phyloP scores from a whole-genome alignment of 768 basidiomycete species.

The Russula sp. region DNA sequence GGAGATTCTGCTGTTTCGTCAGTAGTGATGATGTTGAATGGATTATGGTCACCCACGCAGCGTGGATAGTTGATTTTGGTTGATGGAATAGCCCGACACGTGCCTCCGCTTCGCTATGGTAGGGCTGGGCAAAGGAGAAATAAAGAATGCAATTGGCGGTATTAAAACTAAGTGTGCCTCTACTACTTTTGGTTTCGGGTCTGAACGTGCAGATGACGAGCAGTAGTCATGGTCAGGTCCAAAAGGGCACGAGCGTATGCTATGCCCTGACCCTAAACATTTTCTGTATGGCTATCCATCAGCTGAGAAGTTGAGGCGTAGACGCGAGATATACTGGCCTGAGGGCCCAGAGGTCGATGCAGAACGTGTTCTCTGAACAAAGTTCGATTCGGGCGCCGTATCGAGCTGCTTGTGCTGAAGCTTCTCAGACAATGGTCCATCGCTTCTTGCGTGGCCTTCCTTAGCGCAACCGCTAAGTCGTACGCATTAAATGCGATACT shows the following conservation, averaged over 20 bases:
- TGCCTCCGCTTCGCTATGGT: not conserved
- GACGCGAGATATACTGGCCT: not conserved
- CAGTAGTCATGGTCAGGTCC: not conserved
- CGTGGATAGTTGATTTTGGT: not conserved
- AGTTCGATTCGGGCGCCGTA: not conserved
- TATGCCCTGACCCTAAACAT: not conserved
- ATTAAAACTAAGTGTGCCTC: not conserved
- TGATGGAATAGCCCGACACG: not conserved
- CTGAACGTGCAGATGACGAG: not conserved
- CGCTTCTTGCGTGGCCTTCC: slow-evolving; percentile 53
- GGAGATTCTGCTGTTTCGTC: not conserved
- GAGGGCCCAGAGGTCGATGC: not conserved
- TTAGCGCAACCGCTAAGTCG: slow-evolving; percentile 42
- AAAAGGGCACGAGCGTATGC: not conserved
- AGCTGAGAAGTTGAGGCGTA: not conserved
- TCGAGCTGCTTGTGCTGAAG: not conserved
- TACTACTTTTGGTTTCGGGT: not conserved
- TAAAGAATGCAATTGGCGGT: not conserved
- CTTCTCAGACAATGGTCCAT: slow-evolving; percentile 54
- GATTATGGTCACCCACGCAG: not conserved
- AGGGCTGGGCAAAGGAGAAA: not conserved
- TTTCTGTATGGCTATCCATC: not conserved
- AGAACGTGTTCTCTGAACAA: not conserved
- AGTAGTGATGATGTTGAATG: not conserved
- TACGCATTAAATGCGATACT: slow-evolving; percentile 59